Percentiles rank a stretch among this genome's conserved stretches.
phyloP scores from a whole-genome alignment of 352 stramenopile species.

The Bremia lactucae region DNA sequence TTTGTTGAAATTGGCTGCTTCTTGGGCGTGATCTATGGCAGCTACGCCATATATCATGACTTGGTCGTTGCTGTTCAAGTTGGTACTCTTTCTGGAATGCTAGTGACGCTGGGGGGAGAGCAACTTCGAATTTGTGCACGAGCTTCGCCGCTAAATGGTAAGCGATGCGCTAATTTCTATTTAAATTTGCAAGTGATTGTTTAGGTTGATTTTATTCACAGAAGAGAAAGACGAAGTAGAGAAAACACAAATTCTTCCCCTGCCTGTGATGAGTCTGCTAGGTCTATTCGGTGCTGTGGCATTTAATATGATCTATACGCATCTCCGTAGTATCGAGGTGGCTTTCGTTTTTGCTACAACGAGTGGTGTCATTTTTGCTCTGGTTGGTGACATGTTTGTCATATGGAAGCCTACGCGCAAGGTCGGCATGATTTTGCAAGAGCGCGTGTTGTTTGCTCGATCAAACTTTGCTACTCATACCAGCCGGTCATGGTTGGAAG shows the following conservation, averaged over 20 bases:
- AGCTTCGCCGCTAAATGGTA: constrained; percentile 33
- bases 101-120: constrained; percentile 71
- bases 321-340: constrained; percentile 70
- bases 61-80: constrained; percentile 74
- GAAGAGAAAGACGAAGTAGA: constrained; percentile 35
- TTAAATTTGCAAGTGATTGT: no score
- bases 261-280: constrained; percentile 74
- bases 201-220: constrained; percentile 3
- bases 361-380: constrained; percentile 63
- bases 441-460: constrained; percentile 56
- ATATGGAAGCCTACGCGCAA: constrained; percentile 76
- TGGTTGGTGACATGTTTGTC: constrained; percentile 78
- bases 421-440: constrained; percentile 69
- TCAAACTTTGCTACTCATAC: constrained; percentile 49
- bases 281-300: constrained; percentile 65
- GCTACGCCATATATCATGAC: constrained; percentile 75
- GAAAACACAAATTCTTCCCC: constrained; percentile 60
- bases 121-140: constrained; percentile 51
- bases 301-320: constrained; percentile 85
- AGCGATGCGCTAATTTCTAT: constrained; percentile 1
- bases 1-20: constrained; percentile 82
- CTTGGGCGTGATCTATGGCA: constrained; percentile 82
- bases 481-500: constrained; percentile 42
- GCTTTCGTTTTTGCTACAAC: constrained; percentile 70
- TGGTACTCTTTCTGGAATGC: constrained; percentile 67